These are phyloP conservation scores for Lachancea mirantina DNA, from an alignment of 805 yeast species.

Conservation along the genomic window DNA sequence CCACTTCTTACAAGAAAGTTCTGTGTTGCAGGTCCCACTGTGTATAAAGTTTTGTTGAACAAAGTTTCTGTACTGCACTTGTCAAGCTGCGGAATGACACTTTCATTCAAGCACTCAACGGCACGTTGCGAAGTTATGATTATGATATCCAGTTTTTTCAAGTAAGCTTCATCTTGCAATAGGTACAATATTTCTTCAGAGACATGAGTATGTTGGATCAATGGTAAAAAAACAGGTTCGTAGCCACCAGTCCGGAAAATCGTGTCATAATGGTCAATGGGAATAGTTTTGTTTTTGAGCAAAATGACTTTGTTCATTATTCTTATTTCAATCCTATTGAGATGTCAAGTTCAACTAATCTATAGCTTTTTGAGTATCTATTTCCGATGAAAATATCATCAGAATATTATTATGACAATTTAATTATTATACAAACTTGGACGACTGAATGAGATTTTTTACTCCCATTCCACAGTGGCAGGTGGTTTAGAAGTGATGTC, in stretches of 20 bases:
- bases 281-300: conserved; percentile 65
- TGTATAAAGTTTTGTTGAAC: conserved; percentile 53
- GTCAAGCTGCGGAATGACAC: conserved; percentile 30
- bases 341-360: no score
- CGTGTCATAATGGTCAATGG: conserved; percentile 58
- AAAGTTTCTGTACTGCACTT: conserved; percentile 23
- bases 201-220: conserved; percentile 57
- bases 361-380: no score
- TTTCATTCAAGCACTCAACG: conserved; percentile 62
- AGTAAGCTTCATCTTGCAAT: conserved; percentile 39
- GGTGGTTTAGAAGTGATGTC: conserved; percentile 99
- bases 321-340: not conserved
- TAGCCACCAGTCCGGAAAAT: conserved; percentile 33
- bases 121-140: conserved; percentile 90
- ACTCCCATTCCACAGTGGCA: conserved; percentile 99
- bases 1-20: conserved; percentile 53
- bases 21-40: conserved; percentile 89
- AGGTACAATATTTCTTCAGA: conserved; percentile 38
- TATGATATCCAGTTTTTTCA: conserved; percentile 40
- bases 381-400: no score
- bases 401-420: no score
- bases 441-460: conserved; percentile 29
- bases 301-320: conserved; percentile 37
- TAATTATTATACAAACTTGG: no score
- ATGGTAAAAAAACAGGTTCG: conserved; percentile 57